phyloP scores from a whole-genome alignment of 441 rosid species.

The Isatis lusitanica region DNA sequence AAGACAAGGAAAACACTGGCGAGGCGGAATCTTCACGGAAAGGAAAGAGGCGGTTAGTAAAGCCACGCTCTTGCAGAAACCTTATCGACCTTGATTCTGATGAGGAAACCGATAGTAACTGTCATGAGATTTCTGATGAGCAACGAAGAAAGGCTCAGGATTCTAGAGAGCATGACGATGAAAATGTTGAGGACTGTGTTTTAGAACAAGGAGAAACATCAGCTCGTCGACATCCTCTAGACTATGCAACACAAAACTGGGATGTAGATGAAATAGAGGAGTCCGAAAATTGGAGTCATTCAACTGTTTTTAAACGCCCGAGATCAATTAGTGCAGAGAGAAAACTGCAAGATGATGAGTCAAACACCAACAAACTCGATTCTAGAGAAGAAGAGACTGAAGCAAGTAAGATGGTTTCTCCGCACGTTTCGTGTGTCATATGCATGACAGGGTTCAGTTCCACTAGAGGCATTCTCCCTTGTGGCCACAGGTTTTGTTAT shows the following conservation, averaged over 20 bases:
- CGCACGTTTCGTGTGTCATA: conserved; percentile 79
- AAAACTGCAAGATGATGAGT: conserved; percentile 31
- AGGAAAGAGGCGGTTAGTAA: conserved; percentile 49
- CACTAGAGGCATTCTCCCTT: conserved; percentile 84
- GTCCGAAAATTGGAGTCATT: conserved; percentile 32
- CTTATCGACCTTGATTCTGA: conserved; percentile 49
- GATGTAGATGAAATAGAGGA: conserved; percentile 51
- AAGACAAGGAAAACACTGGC: conserved; percentile 40
- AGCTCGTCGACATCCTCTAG: conserved; percentile 25
- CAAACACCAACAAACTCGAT: conserved; percentile 28
- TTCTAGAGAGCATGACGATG: conserved; percentile 27
- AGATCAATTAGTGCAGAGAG: conserved; percentile 13
- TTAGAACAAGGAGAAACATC: conserved; percentile 47
- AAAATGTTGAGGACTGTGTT: conserved; percentile 13
- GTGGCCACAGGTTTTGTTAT: conserved; percentile 98
- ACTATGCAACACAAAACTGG: conserved; percentile 27
- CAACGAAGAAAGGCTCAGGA: conserved; percentile 25
- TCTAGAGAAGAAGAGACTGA: conserved; percentile 25
- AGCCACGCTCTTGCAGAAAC: conserved; percentile 42
- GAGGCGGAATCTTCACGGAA: conserved; percentile 44
- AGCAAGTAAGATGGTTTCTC: conserved; percentile 39
- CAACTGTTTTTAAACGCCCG: conserved; percentile 29
- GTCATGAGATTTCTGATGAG: not conserved
- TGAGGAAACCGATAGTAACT: conserved; percentile 35
- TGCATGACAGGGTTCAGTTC: conserved; percentile 91